Base-by-base conservation (phyloP, 23 red algal genomes). In the Porphyridium purpureum region DNA sequence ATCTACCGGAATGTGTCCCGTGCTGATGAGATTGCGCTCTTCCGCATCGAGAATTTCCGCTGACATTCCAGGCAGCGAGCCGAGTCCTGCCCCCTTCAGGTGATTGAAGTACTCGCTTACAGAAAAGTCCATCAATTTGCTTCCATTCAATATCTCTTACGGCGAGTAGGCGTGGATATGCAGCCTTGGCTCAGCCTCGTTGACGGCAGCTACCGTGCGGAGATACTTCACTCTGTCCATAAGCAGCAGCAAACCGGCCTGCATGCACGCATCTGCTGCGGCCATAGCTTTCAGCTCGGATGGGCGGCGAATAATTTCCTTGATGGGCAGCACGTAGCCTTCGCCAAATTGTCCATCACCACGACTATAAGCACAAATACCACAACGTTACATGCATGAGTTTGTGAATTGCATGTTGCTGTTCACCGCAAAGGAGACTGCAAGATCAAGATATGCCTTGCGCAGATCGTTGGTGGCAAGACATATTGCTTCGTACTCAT, bases 401-500 rank as follows among this genome's bases (percentile, higher is more conserved):
- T 53, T 53, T 26, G 49, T 53, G 49, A 53, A 53, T 21, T 53
- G 23, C 6, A 53, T 53, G 28, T 53, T 53, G 21, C 49, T 53
- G 49, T 53, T 53, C 15, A 53, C 15, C 7, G 28, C 49, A 17
- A 53, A 53, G 49, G 21, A 26, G 6, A 53, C 49, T 5, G 49
- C 49, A n/a, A n/a, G n/a, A n/a, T n/a, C n/a, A n/a, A n/a, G n/a
- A n/a, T n/a, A n/a, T n/a, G n/a, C n/a, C n/a, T n/a, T n/a, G n/a
- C n/a, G n/a, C n/a, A n/a, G n/a, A n/a, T n/a, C n/a, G n/a, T n/a
- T n/a, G n/a, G n/a, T n/a, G n/a, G n/a, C n/a, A n/a, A n/a, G n/a
- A n/a, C n/a, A n/a, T n/a, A n/a, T n/a, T n/a, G n/a, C n/a, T n/a
- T n/a, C n/a, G n/a, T n/a, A n/a, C n/a, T n/a, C n/a, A n/a, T n/a